Conservation (phyloP, 2,329 filamentous ascomycete genomes). For the Xylaria sp. region DNA sequence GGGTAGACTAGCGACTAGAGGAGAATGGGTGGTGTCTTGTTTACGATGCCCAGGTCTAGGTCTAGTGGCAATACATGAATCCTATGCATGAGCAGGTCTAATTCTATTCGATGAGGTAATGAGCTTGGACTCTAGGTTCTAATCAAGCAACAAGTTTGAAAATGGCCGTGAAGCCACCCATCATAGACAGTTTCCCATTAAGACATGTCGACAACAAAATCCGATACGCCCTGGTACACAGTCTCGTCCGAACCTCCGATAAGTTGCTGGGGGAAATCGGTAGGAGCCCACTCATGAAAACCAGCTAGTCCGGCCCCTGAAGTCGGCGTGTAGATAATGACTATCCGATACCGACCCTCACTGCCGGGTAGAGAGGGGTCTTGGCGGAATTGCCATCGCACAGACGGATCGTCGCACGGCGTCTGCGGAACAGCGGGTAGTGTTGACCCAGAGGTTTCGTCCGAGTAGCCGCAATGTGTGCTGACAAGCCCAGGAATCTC, state of each 20-base stretch:
- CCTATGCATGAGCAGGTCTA: background rate
- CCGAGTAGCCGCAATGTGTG: constrained; percentile 42
- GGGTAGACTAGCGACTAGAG: background rate
- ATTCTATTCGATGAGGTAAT: background rate
- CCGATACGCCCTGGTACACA: constrained; percentile 41
- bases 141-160: background rate
- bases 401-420: constrained; percentile 40
- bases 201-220: constrained; percentile 38
- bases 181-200: background rate
- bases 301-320: constrained; percentile 30
- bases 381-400: constrained; percentile 46
- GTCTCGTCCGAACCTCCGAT: constrained; percentile 38
- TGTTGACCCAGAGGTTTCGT: constrained; percentile 34
- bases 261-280: constrained; percentile 37
- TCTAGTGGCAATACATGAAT: background rate
- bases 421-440: constrained; percentile 41
- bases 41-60: background rate
- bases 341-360: constrained; percentile 43
- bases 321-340: constrained; percentile 41
- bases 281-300: constrained; percentile 45
- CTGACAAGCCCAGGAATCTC: constrained; percentile 30
- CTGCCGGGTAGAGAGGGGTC: constrained; percentile 43
- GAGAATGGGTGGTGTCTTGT: background rate
- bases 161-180: background rate
- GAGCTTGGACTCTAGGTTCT: background rate